These are phyloP conservation scores for Bassia scoparia DNA, from an alignment of 148 eudicot genomes.

Conservation along the genomic window DNA sequence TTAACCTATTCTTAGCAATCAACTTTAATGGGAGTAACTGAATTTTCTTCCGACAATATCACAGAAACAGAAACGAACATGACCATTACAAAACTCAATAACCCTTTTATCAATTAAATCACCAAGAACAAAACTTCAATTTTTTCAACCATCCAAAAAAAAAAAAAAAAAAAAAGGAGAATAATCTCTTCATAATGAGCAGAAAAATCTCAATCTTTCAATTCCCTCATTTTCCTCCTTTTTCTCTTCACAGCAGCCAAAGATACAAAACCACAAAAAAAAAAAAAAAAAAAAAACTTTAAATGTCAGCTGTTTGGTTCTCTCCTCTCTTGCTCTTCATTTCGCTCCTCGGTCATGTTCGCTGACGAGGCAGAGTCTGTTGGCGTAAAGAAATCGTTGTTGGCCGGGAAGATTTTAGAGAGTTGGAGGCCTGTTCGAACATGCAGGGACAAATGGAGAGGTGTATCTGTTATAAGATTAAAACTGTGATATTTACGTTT, in stretches of 20 bases:
- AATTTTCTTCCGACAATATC: constrained; percentile 12
- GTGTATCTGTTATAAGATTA: constrained; percentile 38
- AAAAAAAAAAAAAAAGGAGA: neutral
- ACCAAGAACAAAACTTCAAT: constrained; percentile 1
- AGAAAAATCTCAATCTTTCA: neutral
- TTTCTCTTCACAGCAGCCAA: neutral
- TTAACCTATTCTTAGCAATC: constrained; percentile 26
- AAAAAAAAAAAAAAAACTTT: neutral
- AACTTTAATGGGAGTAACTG: constrained; percentile 22
- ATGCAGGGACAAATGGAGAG: constrained; percentile 46
- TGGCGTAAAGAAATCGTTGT: constrained; percentile 36
- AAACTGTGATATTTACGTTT: constrained; percentile 28
- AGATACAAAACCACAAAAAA: neutral
- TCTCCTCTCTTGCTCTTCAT: constrained; percentile 32
- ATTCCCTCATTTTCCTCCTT: neutral
- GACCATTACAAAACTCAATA: constrained; percentile 19
- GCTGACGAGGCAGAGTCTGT: constrained; percentile 32
- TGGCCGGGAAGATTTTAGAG: constrained; percentile 20
- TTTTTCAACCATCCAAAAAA: constrained; percentile 16
- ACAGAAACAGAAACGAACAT: constrained; percentile 15
- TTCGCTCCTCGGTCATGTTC: constrained; percentile 22
- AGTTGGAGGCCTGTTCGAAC: constrained; percentile 41
- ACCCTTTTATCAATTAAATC: neutral
- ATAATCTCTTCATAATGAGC: neutral
- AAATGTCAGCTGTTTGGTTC: constrained; percentile 49